phyloP scores from a whole-genome alignment of 78 protist genomes.

The Protostelium mycophagum region DNA sequence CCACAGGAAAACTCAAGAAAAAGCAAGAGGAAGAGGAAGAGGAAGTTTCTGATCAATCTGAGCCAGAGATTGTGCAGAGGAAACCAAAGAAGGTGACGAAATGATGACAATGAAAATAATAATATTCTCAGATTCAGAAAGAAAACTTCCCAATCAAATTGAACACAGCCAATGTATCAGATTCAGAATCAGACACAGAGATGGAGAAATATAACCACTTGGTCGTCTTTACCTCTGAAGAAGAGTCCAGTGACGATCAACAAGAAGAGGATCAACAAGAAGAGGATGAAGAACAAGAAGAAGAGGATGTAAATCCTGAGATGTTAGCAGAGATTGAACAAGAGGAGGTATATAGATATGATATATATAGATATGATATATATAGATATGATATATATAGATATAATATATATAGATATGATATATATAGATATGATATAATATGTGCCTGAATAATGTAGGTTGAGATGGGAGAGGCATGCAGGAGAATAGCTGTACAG shows the following conservation, averaged over 20 bases:
- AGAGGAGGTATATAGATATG: constrained; percentile 6
- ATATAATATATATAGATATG: not conserved
- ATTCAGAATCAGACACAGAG: not conserved
- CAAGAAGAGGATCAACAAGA: constrained; percentile 47
- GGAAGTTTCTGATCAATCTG: not conserved
- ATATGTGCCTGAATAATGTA: not conserved
- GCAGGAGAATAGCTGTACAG: constrained; percentile 52
- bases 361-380: not conserved
- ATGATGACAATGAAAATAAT: not conserved
- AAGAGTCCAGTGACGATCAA: not conserved
- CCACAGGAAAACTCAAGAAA: constrained; percentile 21
- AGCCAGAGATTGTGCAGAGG: not conserved
- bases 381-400: not conserved
- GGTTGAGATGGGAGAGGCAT: constrained; percentile 48
- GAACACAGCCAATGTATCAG: not conserved
- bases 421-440: not conserved
- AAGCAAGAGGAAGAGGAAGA: constrained; percentile 5
- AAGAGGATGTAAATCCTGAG: constrained; percentile 23
- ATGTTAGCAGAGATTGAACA: constrained; percentile 16
- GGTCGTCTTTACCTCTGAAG: not conserved
- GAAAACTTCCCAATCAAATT: not conserved
- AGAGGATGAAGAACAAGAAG: constrained; percentile 27
- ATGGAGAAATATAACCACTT: not conserved
- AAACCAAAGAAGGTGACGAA: not conserved
- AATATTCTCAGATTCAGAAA: not conserved